A percentile compares a stretch with the other conserved stretches of the same genome.
Conservation (phyloP, 495 filamentous ascomycete genomes). For the Talaromyces trachyspermus region DNA sequence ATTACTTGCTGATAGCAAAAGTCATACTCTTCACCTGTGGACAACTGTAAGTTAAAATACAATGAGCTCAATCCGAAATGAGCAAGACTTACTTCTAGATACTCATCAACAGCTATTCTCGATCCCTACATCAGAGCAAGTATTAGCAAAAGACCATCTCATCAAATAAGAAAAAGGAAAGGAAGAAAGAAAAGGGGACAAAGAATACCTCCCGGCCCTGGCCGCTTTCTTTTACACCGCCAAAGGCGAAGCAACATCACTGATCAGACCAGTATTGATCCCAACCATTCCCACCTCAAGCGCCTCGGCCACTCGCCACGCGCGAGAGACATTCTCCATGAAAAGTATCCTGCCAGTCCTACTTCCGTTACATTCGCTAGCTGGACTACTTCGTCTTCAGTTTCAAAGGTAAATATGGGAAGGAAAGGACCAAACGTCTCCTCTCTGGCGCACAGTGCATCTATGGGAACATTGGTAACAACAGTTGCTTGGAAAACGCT, state of each 20-base stretch:
- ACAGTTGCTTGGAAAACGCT: constrained; percentile 83
- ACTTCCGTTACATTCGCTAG: constrained; percentile 72
- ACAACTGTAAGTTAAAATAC: too few species aligned
- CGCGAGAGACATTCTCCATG: constrained; percentile 62
- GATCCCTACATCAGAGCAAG: too few species aligned
- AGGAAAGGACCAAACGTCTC: constrained; percentile 89
- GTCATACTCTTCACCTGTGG: too few species aligned
- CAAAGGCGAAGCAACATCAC: constrained; percentile 81
- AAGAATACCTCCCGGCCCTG: constrained; percentile 72
- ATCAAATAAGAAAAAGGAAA: too few species aligned
- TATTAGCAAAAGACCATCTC: too few species aligned
- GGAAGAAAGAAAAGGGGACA: too few species aligned
- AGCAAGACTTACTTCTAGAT: neutral
- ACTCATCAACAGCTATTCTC: neutral
- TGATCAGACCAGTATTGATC: constrained; percentile 77
- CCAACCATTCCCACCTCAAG: constrained; percentile 87
- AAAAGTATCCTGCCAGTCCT: constrained; percentile 82
- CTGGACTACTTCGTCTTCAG: constrained; percentile 74
- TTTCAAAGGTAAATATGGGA: constrained; percentile 73
- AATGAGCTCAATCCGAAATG: too few species aligned
- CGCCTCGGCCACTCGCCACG: constrained; percentile 73
- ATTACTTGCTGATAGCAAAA: too few species aligned
- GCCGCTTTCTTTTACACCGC: constrained; percentile 87
- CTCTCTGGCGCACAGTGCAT: constrained; percentile 71
- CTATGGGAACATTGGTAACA: constrained; percentile 67